phyloP scores from a whole-genome alignment of 176 grass and related monocot species.

The Bromus sterilis region DNA sequence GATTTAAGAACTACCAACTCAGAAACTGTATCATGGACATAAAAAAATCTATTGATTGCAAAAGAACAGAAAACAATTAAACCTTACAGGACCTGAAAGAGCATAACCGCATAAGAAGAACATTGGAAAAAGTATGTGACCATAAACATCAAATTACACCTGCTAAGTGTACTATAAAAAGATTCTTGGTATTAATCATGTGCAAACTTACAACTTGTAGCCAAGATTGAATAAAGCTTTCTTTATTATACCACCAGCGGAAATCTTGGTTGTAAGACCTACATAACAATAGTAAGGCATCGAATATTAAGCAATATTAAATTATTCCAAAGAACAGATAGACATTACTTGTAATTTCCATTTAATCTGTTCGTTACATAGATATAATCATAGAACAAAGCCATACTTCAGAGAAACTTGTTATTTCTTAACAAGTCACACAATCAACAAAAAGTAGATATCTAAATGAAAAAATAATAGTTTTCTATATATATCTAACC shows the following conservation, averaged over 20 bases:
- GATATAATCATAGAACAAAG: background rate
- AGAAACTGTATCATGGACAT: background rate
- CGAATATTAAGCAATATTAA: background rate
- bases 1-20: constrained; percentile 18
- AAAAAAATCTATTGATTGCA: background rate
- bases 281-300: constrained; percentile 16
- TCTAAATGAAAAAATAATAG: background rate
- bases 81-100: background rate
- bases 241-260: constrained; percentile 65
- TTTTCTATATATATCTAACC: background rate
- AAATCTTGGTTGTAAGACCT: constrained; percentile 73
- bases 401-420: background rate
- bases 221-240: constrained; percentile 78
- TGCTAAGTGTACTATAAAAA: background rate
- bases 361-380: background rate
- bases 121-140: constrained; percentile 7
- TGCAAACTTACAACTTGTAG: constrained; percentile 64
- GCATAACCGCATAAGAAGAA: constrained; percentile 11
- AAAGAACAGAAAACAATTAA: background rate
- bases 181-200: background rate
- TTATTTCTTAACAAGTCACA: background rate
- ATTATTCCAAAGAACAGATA: background rate
- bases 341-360: background rate
- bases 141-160: background rate
- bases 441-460: background rate